Base-by-base conservation (phyloP, 371 early-diverging fungal species). In the Gilbertella persicaria region DNA sequence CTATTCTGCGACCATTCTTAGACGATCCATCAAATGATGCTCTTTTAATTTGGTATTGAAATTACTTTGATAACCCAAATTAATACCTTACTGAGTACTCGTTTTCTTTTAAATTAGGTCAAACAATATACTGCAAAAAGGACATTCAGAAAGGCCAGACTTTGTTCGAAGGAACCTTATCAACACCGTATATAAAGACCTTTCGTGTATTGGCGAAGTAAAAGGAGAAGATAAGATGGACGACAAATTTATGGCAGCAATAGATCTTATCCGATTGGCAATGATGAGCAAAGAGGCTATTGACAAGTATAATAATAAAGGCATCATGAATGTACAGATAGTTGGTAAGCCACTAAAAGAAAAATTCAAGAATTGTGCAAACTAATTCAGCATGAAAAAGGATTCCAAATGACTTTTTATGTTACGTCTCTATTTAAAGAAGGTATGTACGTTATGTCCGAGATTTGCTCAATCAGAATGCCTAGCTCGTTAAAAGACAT, bases 341-440 rank as follows among this genome's bases (percentile, higher is more conserved):
- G 50, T 39, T 49, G 39, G 40, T 49, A 49, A 16, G 28, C 26
- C n/a, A 26, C 23, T 47, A 21, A 23, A 36, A 10, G 10, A 24
- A 14, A 4, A 20, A 23, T 4, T 6, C 5, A 35, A 47, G 4
- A 33, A 21, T 12, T 5, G 2, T 12, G 12, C n/a, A 19, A 35
- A 9, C 14, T 38, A 38, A 37, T n/a, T 4, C 28, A 2, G 12
- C n/a, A n/a, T 33, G 5, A 5, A 45, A 45, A 2, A 49, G 38
- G 28, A 12, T 49, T 49, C 7, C 25, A 38, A 28, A 40, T 49
- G 12, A 39, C 25, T 0, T 24, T 49, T 17, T 39, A 49, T 49
- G 9, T 38, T 12, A 39, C 38, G 1, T 26, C 28, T 16, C 28
- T 49, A 6, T n/a, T 39, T 39, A 7, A 12, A 9, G 25, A 37